Base-by-base conservation (phyloP, 352 stramenopile genomes). In the Phytophthora lateralis region DNA sequence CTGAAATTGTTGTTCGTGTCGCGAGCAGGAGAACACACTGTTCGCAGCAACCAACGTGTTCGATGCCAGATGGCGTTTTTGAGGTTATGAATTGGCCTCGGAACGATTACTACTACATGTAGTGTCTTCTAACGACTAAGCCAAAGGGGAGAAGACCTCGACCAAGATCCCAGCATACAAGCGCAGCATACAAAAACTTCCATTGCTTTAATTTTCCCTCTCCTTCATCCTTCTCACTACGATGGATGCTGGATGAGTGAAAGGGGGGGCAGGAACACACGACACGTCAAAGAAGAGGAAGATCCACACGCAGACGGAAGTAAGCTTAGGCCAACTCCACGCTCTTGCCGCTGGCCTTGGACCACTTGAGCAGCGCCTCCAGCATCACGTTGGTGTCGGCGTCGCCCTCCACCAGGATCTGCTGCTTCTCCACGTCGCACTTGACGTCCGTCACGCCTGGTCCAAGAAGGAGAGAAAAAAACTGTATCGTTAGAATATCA, bases 301-400 rank as follows among this genome's bases (percentile, higher is more conserved):
- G 50, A 29, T 47, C 20, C 43, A 45, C 27, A 12, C 10, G 17
- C 30, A 8, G 21, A 27, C 21, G 38, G 38, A 41, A 21, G 26
- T 12, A 14, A n/a, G 24, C 26, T 77, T 86, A 91, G 14, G 81
- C 83, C 59, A 93, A 75, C 59, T 80, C 87, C 50, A 96, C 88
- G 69, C 77, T 89, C 80, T 96, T 96, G 72, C 82, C 82, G 68
- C 85, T 94, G 55, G 81, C 84, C 74, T 91, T 81, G 67, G 83
- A 95, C 89, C 89, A 97, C 73, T 95, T 95, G 54, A 92, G 76
- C 44, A 97, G 84, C 56, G 85, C 84, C 42, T 90, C 80, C 17
- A 96, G 76, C 86, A 97, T 91, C 43, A 67, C 72, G 44, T 92
- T 74, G 21, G 82, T 63, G 63, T 95, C 83, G 24, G 88, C 88